phyloP scores from a whole-genome alignment of 106 monocot species.

The Allium fistulosum region DNA sequence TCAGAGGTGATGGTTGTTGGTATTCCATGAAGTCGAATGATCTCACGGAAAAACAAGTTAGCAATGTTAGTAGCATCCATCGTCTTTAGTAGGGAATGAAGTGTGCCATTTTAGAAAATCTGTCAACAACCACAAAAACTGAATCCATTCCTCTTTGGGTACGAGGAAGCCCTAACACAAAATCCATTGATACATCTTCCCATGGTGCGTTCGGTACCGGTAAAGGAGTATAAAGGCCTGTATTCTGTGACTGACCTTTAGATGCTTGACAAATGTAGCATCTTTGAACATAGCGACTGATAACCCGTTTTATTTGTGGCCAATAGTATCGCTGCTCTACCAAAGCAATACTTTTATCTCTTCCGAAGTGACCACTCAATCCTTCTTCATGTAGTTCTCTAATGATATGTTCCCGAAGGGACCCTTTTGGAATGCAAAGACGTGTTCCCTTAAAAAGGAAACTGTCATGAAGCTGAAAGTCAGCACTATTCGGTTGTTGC shows the following conservation, averaged over 20 bases:
- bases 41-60: slow-evolving; percentile 7
- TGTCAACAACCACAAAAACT: slow-evolving; percentile 14
- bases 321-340: slow-evolving; percentile 2
- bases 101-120: slow-evolving; percentile 16
- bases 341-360: not conserved
- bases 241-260: not conserved
- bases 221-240: slow-evolving; percentile 5
- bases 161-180: slow-evolving; percentile 10
- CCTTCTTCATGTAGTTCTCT: slow-evolving; percentile 1
- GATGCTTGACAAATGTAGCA: not conserved
- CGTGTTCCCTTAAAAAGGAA: not conserved
- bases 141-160: slow-evolving; percentile 11
- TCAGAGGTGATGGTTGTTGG: slow-evolving; percentile 7
- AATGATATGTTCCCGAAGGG: not conserved
- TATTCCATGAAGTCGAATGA: slow-evolving; percentile 9
- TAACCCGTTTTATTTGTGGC: not conserved
- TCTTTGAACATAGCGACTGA: not conserved
- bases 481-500: not conserved
- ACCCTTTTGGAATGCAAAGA: not conserved
- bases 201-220: slow-evolving; percentile 2
- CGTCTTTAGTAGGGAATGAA: slow-evolving; percentile 13
- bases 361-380: slow-evolving; percentile 3
- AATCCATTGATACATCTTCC: slow-evolving; percentile 17
- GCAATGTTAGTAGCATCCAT: slow-evolving; percentile 7
- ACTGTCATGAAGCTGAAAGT: not conserved